These are phyloP conservation scores for Phaffomyces thermotolerans DNA, from an alignment of 805 yeast species.

Conservation along the genomic window DNA sequence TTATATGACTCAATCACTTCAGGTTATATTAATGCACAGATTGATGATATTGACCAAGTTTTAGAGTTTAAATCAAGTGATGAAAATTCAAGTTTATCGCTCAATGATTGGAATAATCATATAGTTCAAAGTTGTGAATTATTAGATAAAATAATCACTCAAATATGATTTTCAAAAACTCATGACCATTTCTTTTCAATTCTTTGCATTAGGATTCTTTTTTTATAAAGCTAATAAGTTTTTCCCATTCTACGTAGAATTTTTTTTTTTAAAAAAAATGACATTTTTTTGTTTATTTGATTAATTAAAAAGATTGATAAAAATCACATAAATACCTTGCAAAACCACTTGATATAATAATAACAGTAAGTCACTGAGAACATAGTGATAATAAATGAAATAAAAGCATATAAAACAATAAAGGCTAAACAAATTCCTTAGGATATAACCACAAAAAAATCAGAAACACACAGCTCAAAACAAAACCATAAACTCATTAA, in stretches of 20 bases:
- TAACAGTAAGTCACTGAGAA: no score
- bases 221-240: not conserved
- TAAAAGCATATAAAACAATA: not conserved
- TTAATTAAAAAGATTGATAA: no score
- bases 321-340: no score
- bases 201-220: no score
- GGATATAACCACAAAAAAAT: no score
- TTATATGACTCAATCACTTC: constrained; percentile 4
- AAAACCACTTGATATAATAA: no score
- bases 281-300: no score
- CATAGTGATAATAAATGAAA: not conserved
- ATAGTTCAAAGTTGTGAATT: constrained; percentile 16
- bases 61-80: constrained; percentile 9
- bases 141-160: constrained; percentile 16
- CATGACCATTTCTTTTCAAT: no score
- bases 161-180: not conserved
- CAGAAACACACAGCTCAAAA: no score
- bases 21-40: constrained; percentile 12
- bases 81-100: not conserved
- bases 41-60: constrained; percentile 20
- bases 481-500: not conserved
- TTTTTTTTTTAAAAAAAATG: no score
- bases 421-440: no score
- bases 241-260: no score
- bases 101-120: constrained; percentile 19